Evolutionary conservation across 495 filamentous ascomycete genomes (phyloP).

Genomic region (Penicillium nucicola): DNA sequence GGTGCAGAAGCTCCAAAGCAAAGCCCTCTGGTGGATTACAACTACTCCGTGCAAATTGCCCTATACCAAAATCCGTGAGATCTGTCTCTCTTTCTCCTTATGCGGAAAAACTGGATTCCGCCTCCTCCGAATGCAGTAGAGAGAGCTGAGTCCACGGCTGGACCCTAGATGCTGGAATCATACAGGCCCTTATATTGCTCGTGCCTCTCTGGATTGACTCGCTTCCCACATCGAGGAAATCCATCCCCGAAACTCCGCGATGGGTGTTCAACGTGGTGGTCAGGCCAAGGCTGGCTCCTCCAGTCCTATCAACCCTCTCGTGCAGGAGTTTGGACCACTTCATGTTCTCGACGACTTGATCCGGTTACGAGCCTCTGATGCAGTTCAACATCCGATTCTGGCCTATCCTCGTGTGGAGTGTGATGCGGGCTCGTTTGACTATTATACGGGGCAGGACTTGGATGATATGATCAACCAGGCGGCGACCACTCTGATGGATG

Average conservation of each 20-base stretch:
- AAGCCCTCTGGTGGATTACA: too few relatives aligned
- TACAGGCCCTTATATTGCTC: neutral
- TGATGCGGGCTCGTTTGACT: slow-evolving; percentile 41
- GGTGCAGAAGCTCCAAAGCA: too few relatives aligned
- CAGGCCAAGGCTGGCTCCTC: slow-evolving; percentile 10
- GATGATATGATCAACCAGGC: slow-evolving; percentile 54
- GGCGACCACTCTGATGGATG: slow-evolving; percentile 31
- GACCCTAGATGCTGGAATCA: neutral
- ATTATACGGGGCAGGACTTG: slow-evolving; percentile 51
- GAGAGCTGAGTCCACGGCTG: neutral
- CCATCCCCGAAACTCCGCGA: too few relatives aligned
- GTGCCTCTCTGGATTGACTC: too few relatives aligned
- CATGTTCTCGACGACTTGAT: slow-evolving; percentile 47
- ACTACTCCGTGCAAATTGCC: neutral
- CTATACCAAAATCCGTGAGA: neutral
- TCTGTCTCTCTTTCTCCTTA: neutral
- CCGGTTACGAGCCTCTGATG: slow-evolving; percentile 45
- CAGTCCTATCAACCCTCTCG: slow-evolving; percentile 8
- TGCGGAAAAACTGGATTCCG: slow-evolving; percentile 10
- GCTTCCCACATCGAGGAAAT: too few relatives aligned
- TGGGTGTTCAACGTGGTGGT: slow-evolving; percentile 30
- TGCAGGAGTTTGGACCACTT: slow-evolving; percentile 33
- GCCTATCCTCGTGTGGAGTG: slow-evolving; percentile 45
- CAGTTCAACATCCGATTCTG: slow-evolving; percentile 48
- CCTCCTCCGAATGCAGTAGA: slow-evolving; percentile 19